These are phyloP conservation scores for Teratosphaeria nubilosa DNA, from an alignment of 2,329 filamentous ascomycete genomes.

Conservation along the genomic window DNA sequence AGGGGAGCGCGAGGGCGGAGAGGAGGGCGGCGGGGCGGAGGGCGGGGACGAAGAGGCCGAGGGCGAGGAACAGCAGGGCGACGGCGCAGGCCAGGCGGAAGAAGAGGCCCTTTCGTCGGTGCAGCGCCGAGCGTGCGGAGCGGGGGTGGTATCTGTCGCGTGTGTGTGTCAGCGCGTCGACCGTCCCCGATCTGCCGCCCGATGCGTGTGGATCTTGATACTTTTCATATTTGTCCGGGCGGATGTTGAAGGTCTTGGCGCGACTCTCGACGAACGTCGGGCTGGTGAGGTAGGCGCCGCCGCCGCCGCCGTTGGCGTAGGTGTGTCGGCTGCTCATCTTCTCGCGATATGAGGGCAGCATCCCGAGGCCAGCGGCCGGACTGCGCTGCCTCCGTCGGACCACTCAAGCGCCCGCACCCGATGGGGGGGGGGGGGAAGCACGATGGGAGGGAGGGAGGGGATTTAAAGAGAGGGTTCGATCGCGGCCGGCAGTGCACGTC, in stretches of 20 bases:
- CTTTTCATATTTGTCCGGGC: conserved; percentile 67
- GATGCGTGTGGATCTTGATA: no score
- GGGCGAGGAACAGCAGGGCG: conserved; percentile 46
- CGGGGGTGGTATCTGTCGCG: conserved; percentile 69
- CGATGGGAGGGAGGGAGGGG: not conserved
- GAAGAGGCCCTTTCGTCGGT: conserved; percentile 64
- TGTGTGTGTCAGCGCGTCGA: conserved; percentile 5
- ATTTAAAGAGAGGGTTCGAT: no score
- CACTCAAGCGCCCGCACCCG: not conserved
- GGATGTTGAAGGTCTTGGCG: conserved; percentile 62
- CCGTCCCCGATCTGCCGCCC: no score
- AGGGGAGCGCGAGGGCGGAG: conserved; percentile 55
- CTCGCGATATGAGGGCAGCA: not conserved
- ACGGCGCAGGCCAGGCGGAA: conserved; percentile 53
- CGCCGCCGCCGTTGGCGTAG: conserved; percentile 28
- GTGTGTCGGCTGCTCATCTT: not conserved
- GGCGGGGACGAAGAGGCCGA: conserved; percentile 68
- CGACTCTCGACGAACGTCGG: conserved; percentile 10
- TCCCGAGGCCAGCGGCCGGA: not conserved
- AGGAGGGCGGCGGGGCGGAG: conserved; percentile 51
- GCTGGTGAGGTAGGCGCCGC: conserved; percentile 14
- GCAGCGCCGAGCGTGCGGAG: conserved; percentile 55
- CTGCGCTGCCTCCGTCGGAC: not conserved
- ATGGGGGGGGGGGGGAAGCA: not conserved
- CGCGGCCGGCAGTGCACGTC: no score